Evolutionary conservation across 2,329 filamentous ascomycete genomes (phyloP), one percentile per base, ranked within the genome.

Genomic region (Gremmenia infestans): DNA sequence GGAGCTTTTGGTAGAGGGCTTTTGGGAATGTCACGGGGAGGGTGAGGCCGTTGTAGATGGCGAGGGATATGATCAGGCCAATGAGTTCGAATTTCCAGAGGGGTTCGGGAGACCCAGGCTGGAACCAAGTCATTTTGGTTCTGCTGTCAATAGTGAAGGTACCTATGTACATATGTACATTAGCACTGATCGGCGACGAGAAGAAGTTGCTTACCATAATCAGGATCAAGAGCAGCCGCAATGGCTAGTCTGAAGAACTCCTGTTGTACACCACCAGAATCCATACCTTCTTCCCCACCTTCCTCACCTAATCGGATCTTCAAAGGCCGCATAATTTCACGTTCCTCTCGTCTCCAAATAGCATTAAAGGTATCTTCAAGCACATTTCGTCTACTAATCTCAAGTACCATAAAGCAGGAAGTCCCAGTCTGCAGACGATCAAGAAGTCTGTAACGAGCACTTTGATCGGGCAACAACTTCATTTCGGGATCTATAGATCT

Each of bases 251-350:
- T 85, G 74, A 99, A 97, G 70, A 96, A 97, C 61, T 99, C 94
- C 69, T 96, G 92, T 65, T 97, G 93, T 1, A 99, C 92, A 60
- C 94, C 94, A 45, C 94, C 94, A 49, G 93, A 91, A 70, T 99
- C 94, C 36, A 95, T 83, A 0, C 94, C 94, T 69, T 95, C 86
- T 71, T 97, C 94, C 32, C 91, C 90, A 52, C 79, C 78, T 36
- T 90, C 86, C 68, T 91, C 87, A 3, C 91, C 91, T 55, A 97
- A 82, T 50, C 90, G 86, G 8, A 99, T 87, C 66, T 96, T 96
- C 36, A 99, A 74, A 1, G 94, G 94, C 25, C 91, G 83, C 66
- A 93, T 76, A 3, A 97, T 76, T 72, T 97, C 91, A 37, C 88
- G 81, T 66, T 85, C 83, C 71, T 97, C 87, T 37, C 91, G 82